phyloP scores from a whole-genome alignment of 495 filamentous ascomycete genomes.

The Acidiella bohemica region DNA sequence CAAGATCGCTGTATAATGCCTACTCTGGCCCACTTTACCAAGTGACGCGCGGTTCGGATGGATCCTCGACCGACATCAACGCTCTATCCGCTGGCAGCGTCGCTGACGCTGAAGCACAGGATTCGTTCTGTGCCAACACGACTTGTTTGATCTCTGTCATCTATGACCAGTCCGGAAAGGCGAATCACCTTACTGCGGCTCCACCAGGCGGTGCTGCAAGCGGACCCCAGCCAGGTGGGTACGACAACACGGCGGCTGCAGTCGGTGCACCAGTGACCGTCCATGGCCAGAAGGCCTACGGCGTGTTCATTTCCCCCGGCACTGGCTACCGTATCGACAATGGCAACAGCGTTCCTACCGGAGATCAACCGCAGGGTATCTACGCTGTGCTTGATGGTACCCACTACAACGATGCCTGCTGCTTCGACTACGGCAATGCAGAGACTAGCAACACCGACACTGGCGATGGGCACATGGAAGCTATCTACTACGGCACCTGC shows the following conservation, averaged over 20 bases:
- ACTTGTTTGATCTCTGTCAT: constrained; percentile 47
- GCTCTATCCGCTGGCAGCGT: constrained; percentile 41
- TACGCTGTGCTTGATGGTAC: constrained; percentile 48
- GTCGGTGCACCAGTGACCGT: neutral
- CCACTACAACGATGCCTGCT: constrained; percentile 45
- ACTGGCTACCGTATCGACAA: neutral
- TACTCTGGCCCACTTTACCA: constrained; percentile 44
- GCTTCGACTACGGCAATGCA: constrained; percentile 51
- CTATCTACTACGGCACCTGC: constrained; percentile 43
- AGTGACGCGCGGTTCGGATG: constrained; percentile 40
- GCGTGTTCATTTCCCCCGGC: neutral
- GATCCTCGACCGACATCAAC: constrained; percentile 32
- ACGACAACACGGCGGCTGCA: constrained; percentile 31
- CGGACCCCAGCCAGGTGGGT: constrained; percentile 39
- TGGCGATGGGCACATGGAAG: constrained; percentile 47
- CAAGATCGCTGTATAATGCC: constrained; percentile 40
- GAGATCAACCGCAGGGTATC: constrained; percentile 42
- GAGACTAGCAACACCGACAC: constrained; percentile 41
- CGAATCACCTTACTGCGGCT: constrained; percentile 45
- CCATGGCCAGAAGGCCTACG: neutral
- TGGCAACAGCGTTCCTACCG: constrained; percentile 36
- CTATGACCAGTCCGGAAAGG: constrained; percentile 45
- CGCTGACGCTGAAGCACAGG: constrained; percentile 43
- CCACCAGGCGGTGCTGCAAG: constrained; percentile 37
- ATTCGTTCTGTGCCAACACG: constrained; percentile 42